Base-by-base conservation (phyloP, 768 basidiomycete species). In the Lentinula guzmanii region DNA sequence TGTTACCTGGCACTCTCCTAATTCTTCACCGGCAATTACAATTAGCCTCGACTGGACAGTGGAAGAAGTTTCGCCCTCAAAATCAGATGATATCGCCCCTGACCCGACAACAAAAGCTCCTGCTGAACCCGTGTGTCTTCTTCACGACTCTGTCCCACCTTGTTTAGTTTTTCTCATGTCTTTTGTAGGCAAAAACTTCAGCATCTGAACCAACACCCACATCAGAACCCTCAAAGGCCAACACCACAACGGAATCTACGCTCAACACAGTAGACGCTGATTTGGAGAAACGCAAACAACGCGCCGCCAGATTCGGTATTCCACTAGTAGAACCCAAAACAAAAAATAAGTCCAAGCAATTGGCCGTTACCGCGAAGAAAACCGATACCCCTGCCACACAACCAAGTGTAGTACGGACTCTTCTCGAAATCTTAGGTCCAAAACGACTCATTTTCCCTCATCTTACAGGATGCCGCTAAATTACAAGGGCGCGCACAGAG, bases 251-350 rank as follows among this genome's bases (percentile, higher is more conserved):
- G 2, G 31, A 63, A 2, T 35, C 65, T 8, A 62, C 48, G 33
- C 4, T 57, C 54, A 8, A 69, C 4, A 10, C 46, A 3, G 76
- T 69, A 24, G 85, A 86, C 62, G 61, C 71, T 28, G 87, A 89
- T 57, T 70, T 77, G 9, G 85, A 81, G 64, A 86, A 78, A 66
- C 83, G 85, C 58, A 82, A 75, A 68, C 75, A 78, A 46, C 83
- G 89, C 45, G 87, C 88, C 5, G 85, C 77, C 16, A 83, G 89
- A n/a, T 90, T 90, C 65, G 86, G 86, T 35, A 84, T 87, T n/a
- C 81, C 86, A 3, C 67, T 87, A 7, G 81, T 87, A 8, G 77
- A 81, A 31, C 61, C 74, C 63, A 70, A 72, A 52, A 70, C 71
- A 10, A 43, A 65, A 18, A 65, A 67, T 43, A 60, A 62, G 35